These are phyloP conservation scores for Ganoderma boninense DNA, from an alignment of 1,284 basidiomycete genomes.

Conservation along the genomic window DNA sequence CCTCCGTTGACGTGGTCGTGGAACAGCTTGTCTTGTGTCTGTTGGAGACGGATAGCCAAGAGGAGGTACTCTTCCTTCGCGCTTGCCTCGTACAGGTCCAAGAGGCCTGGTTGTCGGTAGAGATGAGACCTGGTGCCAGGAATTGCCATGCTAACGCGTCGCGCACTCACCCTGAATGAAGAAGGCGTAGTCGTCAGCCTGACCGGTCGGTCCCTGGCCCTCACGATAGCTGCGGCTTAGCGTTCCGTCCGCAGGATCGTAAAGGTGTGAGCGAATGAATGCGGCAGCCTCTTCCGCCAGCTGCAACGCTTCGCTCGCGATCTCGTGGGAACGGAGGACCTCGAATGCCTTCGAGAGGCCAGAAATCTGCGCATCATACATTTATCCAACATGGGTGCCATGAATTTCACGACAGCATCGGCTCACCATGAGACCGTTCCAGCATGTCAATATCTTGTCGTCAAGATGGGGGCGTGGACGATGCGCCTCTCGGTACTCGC, in stretches of 20 bases:
- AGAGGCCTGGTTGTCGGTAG: constrained; percentile 26
- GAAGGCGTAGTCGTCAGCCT: constrained; percentile 39
- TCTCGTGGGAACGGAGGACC: constrained; percentile 23
- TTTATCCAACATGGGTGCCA: neutral
- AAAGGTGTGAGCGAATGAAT: constrained; percentile 31
- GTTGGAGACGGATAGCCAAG: constrained; percentile 49
- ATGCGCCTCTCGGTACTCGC: constrained; percentile 44
- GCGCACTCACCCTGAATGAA: constrained; percentile 38
- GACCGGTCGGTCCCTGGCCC: constrained; percentile 34
- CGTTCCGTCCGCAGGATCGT: constrained; percentile 29
- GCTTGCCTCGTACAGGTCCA: constrained; percentile 51
- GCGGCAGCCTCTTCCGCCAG: constrained; percentile 35
- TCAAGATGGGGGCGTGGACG: constrained; percentile 52
- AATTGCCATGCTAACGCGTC: neutral
- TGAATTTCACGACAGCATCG: neutral
- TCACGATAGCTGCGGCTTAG: constrained; percentile 36
- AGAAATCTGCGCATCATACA: constrained; percentile 37
- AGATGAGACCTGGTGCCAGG: neutral
- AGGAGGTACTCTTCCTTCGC: constrained; percentile 44
- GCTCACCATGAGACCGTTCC: constrained; percentile 56
- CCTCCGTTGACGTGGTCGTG: constrained; percentile 50
- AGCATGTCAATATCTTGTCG: constrained; percentile 54
- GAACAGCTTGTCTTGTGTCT: constrained; percentile 52
- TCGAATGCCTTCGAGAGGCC: constrained; percentile 37
- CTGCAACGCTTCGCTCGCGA: constrained; percentile 23